phyloP scores from a whole-genome alignment of 2,329 filamentous ascomycete species.

The Nigrospora osmanthi region DNA sequence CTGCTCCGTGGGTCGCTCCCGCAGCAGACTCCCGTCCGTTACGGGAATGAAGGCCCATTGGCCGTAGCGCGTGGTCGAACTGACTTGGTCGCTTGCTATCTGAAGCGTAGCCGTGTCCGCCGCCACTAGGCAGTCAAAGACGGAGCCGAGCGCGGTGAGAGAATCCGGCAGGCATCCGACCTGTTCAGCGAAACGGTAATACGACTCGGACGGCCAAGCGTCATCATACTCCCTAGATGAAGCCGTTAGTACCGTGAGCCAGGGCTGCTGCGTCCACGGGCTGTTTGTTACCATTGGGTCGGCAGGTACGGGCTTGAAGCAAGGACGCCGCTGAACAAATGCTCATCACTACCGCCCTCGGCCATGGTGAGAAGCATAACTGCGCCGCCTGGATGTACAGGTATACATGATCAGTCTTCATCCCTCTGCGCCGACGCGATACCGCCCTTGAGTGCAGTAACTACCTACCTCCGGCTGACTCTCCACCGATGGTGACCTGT shows the following conservation, averaged over 20 bases:
- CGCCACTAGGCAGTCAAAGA: conserved; percentile 25
- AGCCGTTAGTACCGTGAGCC: background rate
- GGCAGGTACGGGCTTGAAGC: conserved; percentile 41
- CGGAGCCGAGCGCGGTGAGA: conserved; percentile 7
- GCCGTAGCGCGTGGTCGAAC: conserved; percentile 13
- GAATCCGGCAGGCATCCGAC: conserved; percentile 21
- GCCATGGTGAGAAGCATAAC: conserved; percentile 40
- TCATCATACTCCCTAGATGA: conserved; percentile 19
- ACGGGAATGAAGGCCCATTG: conserved; percentile 29
- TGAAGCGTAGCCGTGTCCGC: conserved; percentile 25
- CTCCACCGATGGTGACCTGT: conserved; percentile 46
- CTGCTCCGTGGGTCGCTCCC: conserved; percentile 17
- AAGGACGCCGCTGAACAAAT: conserved; percentile 37
- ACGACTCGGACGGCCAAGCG: conserved; percentile 18
- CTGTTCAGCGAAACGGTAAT: conserved; percentile 22
- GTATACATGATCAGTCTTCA: background rate
- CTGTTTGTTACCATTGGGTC: conserved; percentile 37
- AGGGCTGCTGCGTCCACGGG: background rate
- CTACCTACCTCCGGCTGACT: conserved; percentile 39
- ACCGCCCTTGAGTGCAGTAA: too few species aligned
- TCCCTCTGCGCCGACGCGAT: too few species aligned
- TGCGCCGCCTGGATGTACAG: conserved; percentile 25
- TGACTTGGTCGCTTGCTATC: conserved; percentile 24
- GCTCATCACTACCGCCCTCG: conserved; percentile 31
- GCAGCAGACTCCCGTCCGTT: conserved; percentile 25